These are phyloP conservation scores for Pyronema omphalodes DNA, from an alignment of 495 filamentous ascomycete species.

Conservation along the genomic window DNA sequence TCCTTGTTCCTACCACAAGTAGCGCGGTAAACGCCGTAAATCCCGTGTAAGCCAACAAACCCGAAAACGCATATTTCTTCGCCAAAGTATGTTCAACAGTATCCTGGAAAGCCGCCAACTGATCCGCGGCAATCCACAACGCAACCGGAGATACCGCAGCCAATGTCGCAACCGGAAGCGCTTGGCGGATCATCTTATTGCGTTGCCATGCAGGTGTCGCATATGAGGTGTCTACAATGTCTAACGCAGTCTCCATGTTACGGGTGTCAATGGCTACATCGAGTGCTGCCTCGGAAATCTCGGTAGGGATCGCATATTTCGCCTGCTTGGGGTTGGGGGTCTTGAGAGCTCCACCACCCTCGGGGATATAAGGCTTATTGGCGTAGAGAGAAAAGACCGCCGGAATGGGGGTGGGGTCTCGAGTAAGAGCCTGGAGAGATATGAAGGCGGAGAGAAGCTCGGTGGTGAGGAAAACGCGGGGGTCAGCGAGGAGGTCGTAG, in stretches of 20 bases:
- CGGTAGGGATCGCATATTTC: slow-evolving; percentile 48
- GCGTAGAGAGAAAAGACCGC: slow-evolving; percentile 67
- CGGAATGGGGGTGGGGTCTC: slow-evolving; percentile 53
- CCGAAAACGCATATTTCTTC: slow-evolving; percentile 60
- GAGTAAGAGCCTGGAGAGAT: slow-evolving; percentile 54
- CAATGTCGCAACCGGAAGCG: slow-evolving; percentile 13
- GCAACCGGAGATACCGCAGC: slow-evolving; percentile 35
- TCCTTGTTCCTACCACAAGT: slow-evolving; percentile 66
- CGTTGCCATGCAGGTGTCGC: slow-evolving; percentile 51
- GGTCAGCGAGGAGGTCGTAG: slow-evolving; percentile 49
- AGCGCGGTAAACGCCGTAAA: slow-evolving; percentile 62
- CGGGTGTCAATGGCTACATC: slow-evolving; percentile 55
- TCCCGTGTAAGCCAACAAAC: slow-evolving; percentile 60
- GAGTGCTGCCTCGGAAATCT: slow-evolving; percentile 50
- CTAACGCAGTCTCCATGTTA: slow-evolving; percentile 55
- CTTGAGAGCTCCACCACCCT: slow-evolving; percentile 29
- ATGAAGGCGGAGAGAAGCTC: slow-evolving; percentile 69
- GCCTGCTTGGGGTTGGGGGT: slow-evolving; percentile 47
- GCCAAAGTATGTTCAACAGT: slow-evolving; percentile 52
- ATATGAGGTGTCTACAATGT: slow-evolving; percentile 64
- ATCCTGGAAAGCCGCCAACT: slow-evolving; percentile 42
- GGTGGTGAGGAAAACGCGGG: slow-evolving; percentile 58
- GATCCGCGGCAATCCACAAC: slow-evolving; percentile 46
- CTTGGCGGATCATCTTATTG: slow-evolving; percentile 37
- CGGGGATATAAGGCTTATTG: slow-evolving; percentile 45